Evolutionary conservation across 2,329 filamentous ascomycete species (phyloP).

Genomic region (Talaromyces piceae): DNA sequence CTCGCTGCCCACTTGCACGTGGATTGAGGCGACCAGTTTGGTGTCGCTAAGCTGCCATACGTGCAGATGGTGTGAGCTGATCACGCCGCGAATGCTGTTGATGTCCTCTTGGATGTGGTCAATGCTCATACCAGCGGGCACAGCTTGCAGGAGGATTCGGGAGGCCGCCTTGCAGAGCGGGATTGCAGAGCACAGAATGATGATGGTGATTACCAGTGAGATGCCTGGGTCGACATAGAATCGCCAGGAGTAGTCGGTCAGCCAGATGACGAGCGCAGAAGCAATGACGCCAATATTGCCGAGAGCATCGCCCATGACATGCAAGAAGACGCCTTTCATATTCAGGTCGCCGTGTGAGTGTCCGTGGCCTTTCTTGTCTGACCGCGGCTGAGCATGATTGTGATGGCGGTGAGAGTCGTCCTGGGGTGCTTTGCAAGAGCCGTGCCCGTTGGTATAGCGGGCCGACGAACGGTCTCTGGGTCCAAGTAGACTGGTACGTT

Average conservation of each 20-base stretch:
- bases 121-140: conserved; percentile 78
- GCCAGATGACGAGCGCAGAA: conserved; percentile 82
- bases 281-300: conserved; percentile 43
- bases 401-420: conserved; percentile 57
- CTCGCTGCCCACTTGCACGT: conserved; percentile 85
- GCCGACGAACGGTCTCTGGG: conserved; percentile 32
- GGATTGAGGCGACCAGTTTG: conserved; percentile 86
- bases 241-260: conserved; percentile 71
- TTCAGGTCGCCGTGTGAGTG: conserved; percentile 63
- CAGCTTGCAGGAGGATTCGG: conserved; percentile 88
- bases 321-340: conserved; percentile 70
- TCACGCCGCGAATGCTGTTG: conserved; percentile 70
- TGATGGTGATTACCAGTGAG: conserved; percentile 84
- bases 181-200: conserved; percentile 51
- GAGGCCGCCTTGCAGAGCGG: conserved; percentile 46
- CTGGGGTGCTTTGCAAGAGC: conserved; percentile 10
- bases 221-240: conserved; percentile 88
- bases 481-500: conserved; percentile 31
- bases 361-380: conserved; percentile 49
- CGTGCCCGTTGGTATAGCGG: conserved; percentile 27
- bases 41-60: conserved; percentile 97
- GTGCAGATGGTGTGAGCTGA: conserved; percentile 91
- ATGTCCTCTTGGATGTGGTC: conserved; percentile 92
- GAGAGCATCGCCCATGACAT: conserved; percentile 47
- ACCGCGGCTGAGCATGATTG: conserved; percentile 67